Evolutionary conservation across 2,329 filamentous ascomycete genomes (phyloP), one percentile per base, ranked within the genome.

Genomic region (Cyclaneusma minus): DNA sequence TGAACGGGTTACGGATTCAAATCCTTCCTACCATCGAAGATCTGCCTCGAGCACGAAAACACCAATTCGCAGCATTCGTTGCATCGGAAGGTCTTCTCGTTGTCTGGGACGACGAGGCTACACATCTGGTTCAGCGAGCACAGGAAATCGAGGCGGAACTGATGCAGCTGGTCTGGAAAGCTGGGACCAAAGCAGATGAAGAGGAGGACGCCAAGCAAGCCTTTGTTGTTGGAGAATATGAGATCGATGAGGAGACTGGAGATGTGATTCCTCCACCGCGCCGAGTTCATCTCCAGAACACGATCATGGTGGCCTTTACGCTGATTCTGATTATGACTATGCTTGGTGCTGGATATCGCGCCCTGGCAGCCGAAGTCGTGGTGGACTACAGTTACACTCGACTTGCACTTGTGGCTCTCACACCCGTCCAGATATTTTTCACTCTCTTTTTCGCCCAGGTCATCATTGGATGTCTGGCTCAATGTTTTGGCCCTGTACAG

Each of bases 391-490:
- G 52, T 33, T 81, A 65, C 42, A 50, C 56, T 12, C 72, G 78
- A 1, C 51, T 83, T 15, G 71, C 63, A 2, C 67, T 85, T 33
- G 44, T 82, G 7, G 59, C 60, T 3, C 54, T 84, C 19, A 68
- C 68, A 11, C 79, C 79, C 0, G 54, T 84, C 16, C 76, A 83
- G 45, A 60, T 83, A 31, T 83, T 84, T 59, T 83, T 85, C 55
- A 81, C 78, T 3, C 62, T 85, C 40, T 82, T 87, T 57, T 84
- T 87, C 45, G 72, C 62, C 13, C 77, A 84, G 49, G 78, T 83
- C 42, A 76, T 85, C 31, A 57, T 84, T 27, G 77, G 78, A 33
- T 82, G 74, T 44, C 49, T 84, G 41, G 70, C 75, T 3, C 79
- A 85, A 47, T 69, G 78, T 36, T 67, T 85, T 31, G 81, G 81